Evolutionary conservation across 768 basidiomycete genomes (phyloP), one percentile per base, ranked within the genome.

Genomic region (Tephrocybe sp.): DNA sequence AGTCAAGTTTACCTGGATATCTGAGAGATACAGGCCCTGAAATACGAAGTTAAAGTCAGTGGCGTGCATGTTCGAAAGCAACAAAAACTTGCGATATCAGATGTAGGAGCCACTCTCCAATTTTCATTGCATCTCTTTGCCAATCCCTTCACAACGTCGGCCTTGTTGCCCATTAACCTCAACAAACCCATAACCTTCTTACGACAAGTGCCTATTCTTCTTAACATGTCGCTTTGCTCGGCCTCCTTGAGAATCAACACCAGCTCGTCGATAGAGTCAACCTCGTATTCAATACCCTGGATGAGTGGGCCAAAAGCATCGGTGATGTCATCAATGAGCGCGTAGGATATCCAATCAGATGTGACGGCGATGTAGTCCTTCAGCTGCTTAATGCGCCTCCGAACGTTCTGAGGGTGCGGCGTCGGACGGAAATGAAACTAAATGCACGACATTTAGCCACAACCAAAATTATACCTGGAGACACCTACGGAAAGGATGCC

Each of bases 101-200:
- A 92, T 47, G 96, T 98, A 0, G 97, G 97, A 9, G 97, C 96
- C 11, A 98, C 90, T 52, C 92, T 84, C 97, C 96, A 98, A 61
- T 98, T 93, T 71, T 98, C 96, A 63, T 98, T 97, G 67, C 96
- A 98, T 56, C 96, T 76, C 72, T 99, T 99, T 19, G 97, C 97
- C 36, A 98, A 74, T 9, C 97, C 97, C 66, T 99, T 99, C 56
- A 99, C 97, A 55, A 99, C 97, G 65, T 99, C 97, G 46, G 97
- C 97, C 74, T 99, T 99, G 70, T 97, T 98, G 21, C 97, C 97
- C 96, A 99, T 98, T 47, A 99, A 72, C 55, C 97, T 73, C 47
- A 99, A 68, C 24, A 99, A 70, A 15, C 97, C 97, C 97, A 99
- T 98, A 57, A 99, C 97, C 71, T 99, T 98, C 79, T 98, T 99